These are phyloP conservation scores for Rheum nobile DNA, from an alignment of 148 eudicot species.

Conservation along the genomic window DNA sequence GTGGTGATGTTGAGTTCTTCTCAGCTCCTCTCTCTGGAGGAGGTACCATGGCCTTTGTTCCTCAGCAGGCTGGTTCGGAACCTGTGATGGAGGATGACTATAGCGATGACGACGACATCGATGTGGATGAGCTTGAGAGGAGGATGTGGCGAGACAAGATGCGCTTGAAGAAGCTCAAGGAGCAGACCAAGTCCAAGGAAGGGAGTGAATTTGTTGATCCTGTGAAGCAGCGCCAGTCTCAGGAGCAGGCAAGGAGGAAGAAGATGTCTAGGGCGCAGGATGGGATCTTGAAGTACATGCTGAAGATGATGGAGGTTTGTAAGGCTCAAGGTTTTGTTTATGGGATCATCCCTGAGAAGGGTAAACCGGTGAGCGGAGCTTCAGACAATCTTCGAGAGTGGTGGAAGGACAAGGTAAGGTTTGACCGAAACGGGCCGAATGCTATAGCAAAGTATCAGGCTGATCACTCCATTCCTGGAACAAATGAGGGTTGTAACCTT, in stretches of 20 bases:
- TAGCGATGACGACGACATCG: conserved; percentile 57
- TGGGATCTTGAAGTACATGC: conserved; percentile 60
- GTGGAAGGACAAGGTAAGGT: conserved; percentile 71
- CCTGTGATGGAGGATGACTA: conserved; percentile 34
- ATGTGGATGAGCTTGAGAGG: conserved; percentile 56
- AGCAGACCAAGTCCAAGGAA: conserved; percentile 30
- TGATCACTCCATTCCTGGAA: conserved; percentile 28
- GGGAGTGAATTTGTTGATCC: conserved; percentile 13
- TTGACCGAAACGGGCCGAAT: conserved; percentile 62
- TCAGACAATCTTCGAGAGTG: conserved; percentile 67
- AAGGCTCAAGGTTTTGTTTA: conserved; percentile 71
- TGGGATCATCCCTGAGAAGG: conserved; percentile 66
- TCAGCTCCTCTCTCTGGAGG: conserved; percentile 23
- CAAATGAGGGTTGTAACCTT: conserved; percentile 21
- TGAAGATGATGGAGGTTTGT: conserved; percentile 70
- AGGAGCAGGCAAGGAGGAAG: conserved; percentile 56
- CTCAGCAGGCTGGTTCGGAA: conserved; percentile 20
- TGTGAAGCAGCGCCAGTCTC: conserved; percentile 36
- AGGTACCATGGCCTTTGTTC: conserved; percentile 9
- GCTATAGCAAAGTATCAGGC: conserved; percentile 46
- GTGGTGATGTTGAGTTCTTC: conserved; percentile 43
- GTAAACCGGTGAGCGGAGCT: conserved; percentile 65
- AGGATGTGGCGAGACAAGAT: conserved; percentile 62
- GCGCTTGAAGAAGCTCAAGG: conserved; percentile 48
- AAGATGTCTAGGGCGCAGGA: conserved; percentile 72